Conservation (phyloP, 257 asterid genomes). For the Solanum etuberosum region DNA sequence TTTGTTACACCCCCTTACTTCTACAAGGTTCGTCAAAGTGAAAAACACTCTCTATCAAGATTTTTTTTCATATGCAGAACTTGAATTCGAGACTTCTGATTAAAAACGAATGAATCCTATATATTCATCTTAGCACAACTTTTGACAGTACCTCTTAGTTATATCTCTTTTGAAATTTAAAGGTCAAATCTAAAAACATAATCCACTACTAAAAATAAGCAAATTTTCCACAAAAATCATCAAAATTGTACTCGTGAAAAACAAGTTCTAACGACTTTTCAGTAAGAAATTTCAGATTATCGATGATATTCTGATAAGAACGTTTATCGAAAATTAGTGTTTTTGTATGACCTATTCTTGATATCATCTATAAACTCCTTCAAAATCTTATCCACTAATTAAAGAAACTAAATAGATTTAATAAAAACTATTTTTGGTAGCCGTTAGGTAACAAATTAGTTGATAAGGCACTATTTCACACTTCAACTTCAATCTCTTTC, state of each 20-base stretch:
- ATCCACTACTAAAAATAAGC: neutral
- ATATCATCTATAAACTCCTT: neutral
- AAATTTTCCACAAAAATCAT: neutral
- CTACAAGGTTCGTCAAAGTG: neutral
- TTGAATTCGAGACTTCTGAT: neutral
- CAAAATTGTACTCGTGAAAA: neutral
- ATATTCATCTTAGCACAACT: neutral
- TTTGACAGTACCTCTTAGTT: neutral
- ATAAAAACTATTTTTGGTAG: neutral
- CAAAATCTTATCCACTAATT: neutral
- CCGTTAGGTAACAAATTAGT: neutral
- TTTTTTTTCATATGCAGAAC: neutral
- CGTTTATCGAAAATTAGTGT: accelerated
- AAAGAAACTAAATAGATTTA: neutral
- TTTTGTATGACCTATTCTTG: neutral
- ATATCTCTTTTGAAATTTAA: neutral
- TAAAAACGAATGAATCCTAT: neutral
- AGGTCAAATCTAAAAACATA: neutral
- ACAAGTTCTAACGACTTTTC: neutral
- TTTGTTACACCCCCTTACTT: neutral
- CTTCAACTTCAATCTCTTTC: neutral
- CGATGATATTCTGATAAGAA: accelerated
- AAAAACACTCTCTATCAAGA: neutral
- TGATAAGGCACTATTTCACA: neutral
- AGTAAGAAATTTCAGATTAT: neutral